Percentiles rank a stretch among this genome's conserved stretches.
Conservation (phyloP, 2,329 filamentous ascomycete species). For the Dactylellina drechsleri region DNA sequence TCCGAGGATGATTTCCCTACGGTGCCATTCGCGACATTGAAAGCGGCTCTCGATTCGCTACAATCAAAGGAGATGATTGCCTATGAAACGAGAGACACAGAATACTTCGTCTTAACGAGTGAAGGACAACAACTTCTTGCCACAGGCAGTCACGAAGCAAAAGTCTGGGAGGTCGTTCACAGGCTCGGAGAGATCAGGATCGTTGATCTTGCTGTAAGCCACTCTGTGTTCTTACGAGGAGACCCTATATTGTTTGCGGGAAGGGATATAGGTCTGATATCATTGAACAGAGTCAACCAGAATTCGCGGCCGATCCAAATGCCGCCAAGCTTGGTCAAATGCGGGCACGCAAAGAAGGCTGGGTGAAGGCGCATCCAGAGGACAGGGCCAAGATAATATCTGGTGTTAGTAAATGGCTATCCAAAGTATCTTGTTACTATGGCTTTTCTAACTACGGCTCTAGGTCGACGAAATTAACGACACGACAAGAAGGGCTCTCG, state of each 20-base stretch:
- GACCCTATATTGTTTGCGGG: too few relatives aligned
- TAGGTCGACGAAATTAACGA: constrained; percentile 80
- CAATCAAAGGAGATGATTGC: constrained; percentile 84
- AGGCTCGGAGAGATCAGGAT: constrained; percentile 83
- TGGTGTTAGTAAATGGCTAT: constrained; percentile 15
- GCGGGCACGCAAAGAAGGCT: constrained; percentile 86
- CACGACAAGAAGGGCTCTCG: constrained; percentile 78
- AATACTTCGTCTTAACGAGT: constrained; percentile 78
- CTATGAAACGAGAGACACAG: constrained; percentile 83
- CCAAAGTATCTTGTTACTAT: neutral
- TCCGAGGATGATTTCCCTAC: constrained; percentile 76
- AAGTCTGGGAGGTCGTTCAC: constrained; percentile 79
- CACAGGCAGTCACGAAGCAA: constrained; percentile 83
- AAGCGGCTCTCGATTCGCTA: constrained; percentile 87
- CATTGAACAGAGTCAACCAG: constrained; percentile 32
- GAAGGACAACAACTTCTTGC: constrained; percentile 77
- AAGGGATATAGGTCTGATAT: constrained; percentile 7
- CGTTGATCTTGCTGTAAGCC: constrained; percentile 69
- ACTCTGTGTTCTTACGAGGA: too few relatives aligned
- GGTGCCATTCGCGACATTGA: constrained; percentile 75
- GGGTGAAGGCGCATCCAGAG: constrained; percentile 73
- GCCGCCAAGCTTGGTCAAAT: constrained; percentile 83
- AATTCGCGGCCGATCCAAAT: constrained; percentile 61
- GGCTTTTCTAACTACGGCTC: constrained; percentile 68
- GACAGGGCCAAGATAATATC: constrained; percentile 63